These are phyloP conservation scores for Aegilops speltoides DNA, from an alignment of 176 grass and related monocot genomes.

Conservation along the genomic window DNA sequence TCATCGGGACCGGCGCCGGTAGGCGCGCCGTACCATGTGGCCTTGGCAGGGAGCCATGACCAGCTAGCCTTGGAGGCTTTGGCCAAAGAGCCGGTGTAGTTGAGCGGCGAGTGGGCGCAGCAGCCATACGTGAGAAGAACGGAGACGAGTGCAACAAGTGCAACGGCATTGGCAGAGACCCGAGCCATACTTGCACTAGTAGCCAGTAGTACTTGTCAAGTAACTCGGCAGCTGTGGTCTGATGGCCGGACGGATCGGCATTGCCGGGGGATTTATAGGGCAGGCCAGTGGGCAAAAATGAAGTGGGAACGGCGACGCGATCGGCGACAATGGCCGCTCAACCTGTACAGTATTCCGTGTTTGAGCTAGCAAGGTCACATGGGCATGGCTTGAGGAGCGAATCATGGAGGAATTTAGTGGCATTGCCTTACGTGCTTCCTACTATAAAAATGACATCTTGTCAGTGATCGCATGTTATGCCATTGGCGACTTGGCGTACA, in stretches of 20 bases:
- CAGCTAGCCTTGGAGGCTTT: not conserved
- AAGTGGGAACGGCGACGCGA: not conserved
- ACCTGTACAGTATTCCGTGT: not conserved
- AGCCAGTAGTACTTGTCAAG: not conserved
- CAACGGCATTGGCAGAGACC: not conserved
- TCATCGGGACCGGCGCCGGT: slow-evolving; percentile 56
- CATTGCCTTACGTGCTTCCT: slow-evolving; percentile 21
- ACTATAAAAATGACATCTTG: slow-evolving; percentile 26
- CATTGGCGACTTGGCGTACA: slow-evolving; percentile 22
- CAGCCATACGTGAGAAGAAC: slow-evolving; percentile 19
- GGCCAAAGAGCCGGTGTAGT: slow-evolving; percentile 3
- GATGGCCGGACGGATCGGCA: not conserved
- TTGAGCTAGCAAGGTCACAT: slow-evolving; percentile 39
- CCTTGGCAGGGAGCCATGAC: slow-evolving; percentile 39
- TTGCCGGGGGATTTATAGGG: slow-evolving; percentile 42
- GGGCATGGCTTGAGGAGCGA: slow-evolving; percentile 22
- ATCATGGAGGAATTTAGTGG: slow-evolving; percentile 14
- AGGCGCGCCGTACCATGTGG: slow-evolving; percentile 76
- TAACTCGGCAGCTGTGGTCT: not conserved
- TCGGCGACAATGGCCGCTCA: slow-evolving; percentile 17
- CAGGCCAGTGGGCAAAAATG: not conserved
- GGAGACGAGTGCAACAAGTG: slow-evolving; percentile 22
- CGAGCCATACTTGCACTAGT: slow-evolving; percentile 1
- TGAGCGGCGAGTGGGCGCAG: not conserved
- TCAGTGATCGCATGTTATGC: slow-evolving; percentile 10